Percentiles rank a stretch among this genome's conserved stretches.
These are phyloP conservation scores for Amesomyces nigricolor DNA, from an alignment of 2,329 filamentous ascomycete species.

Conservation along the genomic window DNA sequence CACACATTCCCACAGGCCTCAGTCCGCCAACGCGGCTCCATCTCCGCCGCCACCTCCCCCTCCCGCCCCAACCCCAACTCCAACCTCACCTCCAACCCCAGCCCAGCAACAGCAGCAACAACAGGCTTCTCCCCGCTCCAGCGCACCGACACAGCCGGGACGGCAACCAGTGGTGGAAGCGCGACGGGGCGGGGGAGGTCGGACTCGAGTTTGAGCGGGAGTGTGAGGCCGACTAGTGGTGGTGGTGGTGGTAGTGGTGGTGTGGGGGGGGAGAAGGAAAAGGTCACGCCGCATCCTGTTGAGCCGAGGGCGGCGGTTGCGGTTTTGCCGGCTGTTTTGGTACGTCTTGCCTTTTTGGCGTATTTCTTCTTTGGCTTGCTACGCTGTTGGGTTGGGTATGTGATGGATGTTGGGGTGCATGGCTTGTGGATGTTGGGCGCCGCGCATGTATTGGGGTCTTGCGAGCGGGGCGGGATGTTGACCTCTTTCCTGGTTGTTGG, in stretches of 20 bases:
- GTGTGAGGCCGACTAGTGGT: conserved; percentile 15
- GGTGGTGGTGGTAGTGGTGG: conserved; percentile 26
- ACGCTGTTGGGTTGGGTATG: not conserved
- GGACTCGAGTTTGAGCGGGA: conserved; percentile 49
- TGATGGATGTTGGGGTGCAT: too few species aligned
- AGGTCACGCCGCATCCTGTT: conserved; percentile 66
- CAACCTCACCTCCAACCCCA: too few species aligned
- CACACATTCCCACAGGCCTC: conserved; percentile 38
- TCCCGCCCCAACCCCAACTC: too few species aligned
- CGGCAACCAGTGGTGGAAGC: conserved; percentile 26
- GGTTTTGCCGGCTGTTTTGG: conserved; percentile 84
- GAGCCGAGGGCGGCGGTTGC: conserved; percentile 80
- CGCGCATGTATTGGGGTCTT: too few species aligned
- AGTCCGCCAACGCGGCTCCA: conserved; percentile 50
- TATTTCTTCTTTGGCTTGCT: not conserved
- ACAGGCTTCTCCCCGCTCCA: conserved; percentile 38
- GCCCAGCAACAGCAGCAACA: too few species aligned
- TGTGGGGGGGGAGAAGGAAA: not conserved
- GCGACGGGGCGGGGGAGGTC: conserved; percentile 56
- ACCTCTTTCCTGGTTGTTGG: not conserved
- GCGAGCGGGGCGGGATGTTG: not conserved
- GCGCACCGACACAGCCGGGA: conserved; percentile 50
- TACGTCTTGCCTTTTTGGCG: conserved; percentile 37
- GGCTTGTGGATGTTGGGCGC: too few species aligned
- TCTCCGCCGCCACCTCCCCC: conserved; percentile 31